Conservation (phyloP, 202 grass and related monocot genomes). For the Brachypodium distachyon region DNA sequence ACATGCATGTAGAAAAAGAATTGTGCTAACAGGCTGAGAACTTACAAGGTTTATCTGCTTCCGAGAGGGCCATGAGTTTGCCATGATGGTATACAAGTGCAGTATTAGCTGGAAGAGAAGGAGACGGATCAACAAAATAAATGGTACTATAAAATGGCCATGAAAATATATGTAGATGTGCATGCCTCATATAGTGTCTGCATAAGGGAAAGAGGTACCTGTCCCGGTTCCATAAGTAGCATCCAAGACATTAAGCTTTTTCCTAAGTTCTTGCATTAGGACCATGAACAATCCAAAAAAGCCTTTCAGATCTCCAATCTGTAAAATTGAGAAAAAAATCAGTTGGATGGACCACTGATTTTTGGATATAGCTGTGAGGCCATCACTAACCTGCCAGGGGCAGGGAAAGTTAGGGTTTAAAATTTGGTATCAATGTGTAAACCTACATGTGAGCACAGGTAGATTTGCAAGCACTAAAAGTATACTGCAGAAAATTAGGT, state of each 20-base stretch:
- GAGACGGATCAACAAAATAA: background rate
- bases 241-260: constrained; percentile 76
- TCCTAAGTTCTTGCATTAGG: constrained; percentile 78
- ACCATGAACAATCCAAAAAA: constrained; percentile 92
- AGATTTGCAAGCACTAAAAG: background rate
- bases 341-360: background rate
- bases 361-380: background rate
- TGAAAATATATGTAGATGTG: background rate
- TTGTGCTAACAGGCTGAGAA: background rate
- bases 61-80: constrained; percentile 82
- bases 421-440: too few species aligned
- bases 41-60: constrained; percentile 96
- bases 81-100: constrained; percentile 94
- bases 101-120: constrained; percentile 64
- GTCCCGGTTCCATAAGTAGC: constrained; percentile 79
- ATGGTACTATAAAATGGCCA: constrained; percentile 5
- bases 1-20: background rate
- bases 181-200: background rate
- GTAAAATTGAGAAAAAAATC: background rate
- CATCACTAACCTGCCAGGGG: background rate
- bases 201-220: constrained; percentile 35
- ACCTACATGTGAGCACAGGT: background rate
- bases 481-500: background rate
- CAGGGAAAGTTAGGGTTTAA: background rate
- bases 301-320: constrained; percentile 95